Evolutionary conservation across 129 eudicot genomes (phyloP), one percentile per base, ranked within the genome.

Genomic region (Escallonia herrerae): DNA sequence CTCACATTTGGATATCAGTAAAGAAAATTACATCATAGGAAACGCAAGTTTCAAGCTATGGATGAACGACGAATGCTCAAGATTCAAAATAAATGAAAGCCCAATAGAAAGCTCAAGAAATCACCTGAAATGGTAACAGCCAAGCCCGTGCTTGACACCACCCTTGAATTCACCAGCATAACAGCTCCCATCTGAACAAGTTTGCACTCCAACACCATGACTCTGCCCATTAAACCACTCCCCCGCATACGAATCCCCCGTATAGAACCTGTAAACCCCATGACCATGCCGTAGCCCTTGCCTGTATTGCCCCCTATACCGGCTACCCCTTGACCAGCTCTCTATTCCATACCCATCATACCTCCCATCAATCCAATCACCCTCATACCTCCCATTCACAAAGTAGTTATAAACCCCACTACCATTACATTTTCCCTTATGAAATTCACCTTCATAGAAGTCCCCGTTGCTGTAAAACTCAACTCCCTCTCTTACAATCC

Each of bases 321-420:
- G 73, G 39, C 97, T 90, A 39, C 97, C 97, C 53, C 79, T 84
- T 2, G 91, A 77, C 97, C 97, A 90, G 40, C 95, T 86, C 74
- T 90, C 97, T 2, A 90, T 80, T 8, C 97, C 97, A 70, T 86
- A 81, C 8, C 97, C 97, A 60, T 90, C 97, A 67, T 86, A 90
- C 69, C 65, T 82, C 41, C 93, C 91, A 65, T 86, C 97, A 66
- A 90, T 78, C 97, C 97, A 90, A 66, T 90, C 95, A 11, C 97
- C 97, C 56, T 90, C 97, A 64, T 90, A 90, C 38, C 97, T 86
- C 53, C 97, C 95, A 76, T 81, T 90, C 68, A 74, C 84, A 60
- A 77, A 77, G 75, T 86, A 90, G 67, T 80, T 82, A 60, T 90
- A 86, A 6, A 90, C 95, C 10, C 97, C 97, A 76, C 97, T 90